A percentile compares a stretch with the other conserved stretches of the same genome.
Conservation (phyloP, 2,329 filamentous ascomycete genomes). For the Thermoascus crustaceus region DNA sequence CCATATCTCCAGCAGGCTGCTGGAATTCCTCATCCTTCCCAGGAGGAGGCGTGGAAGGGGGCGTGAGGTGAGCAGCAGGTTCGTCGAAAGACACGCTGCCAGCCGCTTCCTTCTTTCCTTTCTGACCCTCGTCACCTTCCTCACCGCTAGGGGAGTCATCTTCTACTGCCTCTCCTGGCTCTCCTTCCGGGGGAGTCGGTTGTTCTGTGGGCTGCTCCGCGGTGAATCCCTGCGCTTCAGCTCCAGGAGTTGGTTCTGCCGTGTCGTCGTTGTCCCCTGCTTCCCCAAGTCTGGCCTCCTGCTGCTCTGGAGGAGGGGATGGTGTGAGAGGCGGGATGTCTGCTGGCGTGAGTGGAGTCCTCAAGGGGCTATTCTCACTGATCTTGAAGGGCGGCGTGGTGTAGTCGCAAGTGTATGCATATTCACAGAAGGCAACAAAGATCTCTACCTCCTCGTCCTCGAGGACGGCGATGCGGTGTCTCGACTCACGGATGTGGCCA, state of each 20-base stretch:
- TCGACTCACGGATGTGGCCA: constrained; percentile 38
- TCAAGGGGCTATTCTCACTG: no score
- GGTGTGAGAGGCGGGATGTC: no score
- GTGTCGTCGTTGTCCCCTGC: no score
- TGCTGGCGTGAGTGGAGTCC: no score
- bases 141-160: constrained; percentile 1
- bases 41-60: constrained; percentile 31
- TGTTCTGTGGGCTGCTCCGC: not conserved
- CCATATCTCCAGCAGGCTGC: constrained; percentile 5
- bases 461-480: constrained; percentile 33
- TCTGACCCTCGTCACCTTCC: constrained; percentile 14
- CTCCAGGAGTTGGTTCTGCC: no score
- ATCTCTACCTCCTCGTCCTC: constrained; percentile 43
- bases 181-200: constrained; percentile 4
- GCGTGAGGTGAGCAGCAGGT: constrained; percentile 23
- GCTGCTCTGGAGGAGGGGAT: constrained; percentile 9
- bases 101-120: constrained; percentile 21
- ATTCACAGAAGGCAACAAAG: constrained; percentile 43
- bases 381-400: constrained; percentile 20
- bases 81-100: constrained; percentile 17
- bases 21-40: constrained; percentile 11
- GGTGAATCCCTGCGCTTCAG: not conserved
- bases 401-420: constrained; percentile 44
- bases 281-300: constrained; percentile 6
- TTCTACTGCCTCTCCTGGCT: constrained; percentile 3